Conservation (phyloP, 2,329 filamentous ascomycete species). For the Cercospora brassicicola region DNA sequence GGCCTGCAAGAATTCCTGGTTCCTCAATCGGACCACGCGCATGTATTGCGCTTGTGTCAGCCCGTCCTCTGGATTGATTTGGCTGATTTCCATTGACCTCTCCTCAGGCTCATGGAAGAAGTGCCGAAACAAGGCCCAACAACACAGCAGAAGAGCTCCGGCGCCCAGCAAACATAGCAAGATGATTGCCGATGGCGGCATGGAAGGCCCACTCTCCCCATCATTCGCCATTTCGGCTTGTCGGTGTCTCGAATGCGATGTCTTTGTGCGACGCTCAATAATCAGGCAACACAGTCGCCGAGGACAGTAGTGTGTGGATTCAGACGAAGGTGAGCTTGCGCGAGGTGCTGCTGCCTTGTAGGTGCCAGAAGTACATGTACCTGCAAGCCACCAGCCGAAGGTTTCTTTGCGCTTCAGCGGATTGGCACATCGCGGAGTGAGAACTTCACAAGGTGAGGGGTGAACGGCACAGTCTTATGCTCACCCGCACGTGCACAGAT, state of each 20-base stretch:
- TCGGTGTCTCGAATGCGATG: neutral
- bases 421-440: neutral
- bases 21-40: conserved; percentile 27
- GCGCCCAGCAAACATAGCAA: conserved; percentile 29
- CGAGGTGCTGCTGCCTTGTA: conserved; percentile 6
- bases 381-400: conserved; percentile 7
- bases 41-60: conserved; percentile 30
- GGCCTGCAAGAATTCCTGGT: conserved; percentile 25
- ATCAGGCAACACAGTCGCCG: neutral
- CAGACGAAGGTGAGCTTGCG: neutral
- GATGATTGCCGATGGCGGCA: conserved; percentile 27
- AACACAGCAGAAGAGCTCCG: conserved; percentile 22
- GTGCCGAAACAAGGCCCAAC: conserved; percentile 26
- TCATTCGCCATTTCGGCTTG: neutral
- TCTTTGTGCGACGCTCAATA: neutral
- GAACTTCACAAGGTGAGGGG: neutral
- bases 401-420: conserved; percentile 1
- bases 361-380: conserved; percentile 1
- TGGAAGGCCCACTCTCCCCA: conserved; percentile 12
- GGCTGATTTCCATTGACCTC: conserved; percentile 3
- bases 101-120: conserved; percentile 16
- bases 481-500: neutral
- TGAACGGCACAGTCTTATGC: neutral
- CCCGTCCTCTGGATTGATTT: conserved; percentile 15
- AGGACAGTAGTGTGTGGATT: neutral